A percentile compares a stretch with the other conserved stretches of the same genome.
These are phyloP conservation scores for Neohortaea acidophila DNA, from an alignment of 495 filamentous ascomycete species.

Conservation along the genomic window DNA sequence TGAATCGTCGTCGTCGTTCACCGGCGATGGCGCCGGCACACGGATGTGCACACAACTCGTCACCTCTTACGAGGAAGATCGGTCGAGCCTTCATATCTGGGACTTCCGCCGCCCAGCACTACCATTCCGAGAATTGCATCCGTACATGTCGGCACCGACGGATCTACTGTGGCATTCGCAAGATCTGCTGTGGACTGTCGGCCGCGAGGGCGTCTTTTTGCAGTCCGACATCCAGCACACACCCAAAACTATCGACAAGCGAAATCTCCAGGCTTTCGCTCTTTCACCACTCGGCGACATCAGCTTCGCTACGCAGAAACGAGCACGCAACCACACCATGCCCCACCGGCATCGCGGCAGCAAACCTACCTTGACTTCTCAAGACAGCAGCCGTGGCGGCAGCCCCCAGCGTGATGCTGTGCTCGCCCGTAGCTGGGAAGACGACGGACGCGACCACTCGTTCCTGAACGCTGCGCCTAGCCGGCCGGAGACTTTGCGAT, in stretches of 20 bases:
- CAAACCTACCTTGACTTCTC: too few relatives aligned
- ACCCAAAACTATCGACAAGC: slow-evolving; percentile 61
- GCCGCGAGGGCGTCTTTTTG: slow-evolving; percentile 64
- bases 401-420: slow-evolving; percentile 23
- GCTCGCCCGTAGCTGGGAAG: slow-evolving; percentile 27
- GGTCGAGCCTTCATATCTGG: slow-evolving; percentile 71
- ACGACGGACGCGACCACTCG: slow-evolving; percentile 32
- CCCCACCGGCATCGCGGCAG: background rate
- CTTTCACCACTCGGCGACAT: slow-evolving; percentile 48
- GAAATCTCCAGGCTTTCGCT: slow-evolving; percentile 44
- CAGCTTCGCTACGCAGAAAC: slow-evolving; percentile 36
- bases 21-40: slow-evolving; percentile 38
- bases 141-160: slow-evolving; percentile 52
- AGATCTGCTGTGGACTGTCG: slow-evolving; percentile 82
- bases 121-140: slow-evolving; percentile 70
- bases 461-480: too few relatives aligned
- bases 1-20: slow-evolving; percentile 52
- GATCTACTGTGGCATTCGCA: slow-evolving; percentile 83
- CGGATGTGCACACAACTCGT: slow-evolving; percentile 55
- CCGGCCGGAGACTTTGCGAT: too few relatives aligned
- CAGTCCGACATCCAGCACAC: slow-evolving; percentile 81
- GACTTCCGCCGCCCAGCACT: slow-evolving; percentile 76
- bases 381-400: slow-evolving; percentile 17
- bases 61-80: slow-evolving; percentile 50
- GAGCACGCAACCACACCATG: slow-evolving; percentile 24